Evolutionary conservation across 305 asterid genomes (phyloP).

Genomic region (Solanum aculeatissimum): DNA sequence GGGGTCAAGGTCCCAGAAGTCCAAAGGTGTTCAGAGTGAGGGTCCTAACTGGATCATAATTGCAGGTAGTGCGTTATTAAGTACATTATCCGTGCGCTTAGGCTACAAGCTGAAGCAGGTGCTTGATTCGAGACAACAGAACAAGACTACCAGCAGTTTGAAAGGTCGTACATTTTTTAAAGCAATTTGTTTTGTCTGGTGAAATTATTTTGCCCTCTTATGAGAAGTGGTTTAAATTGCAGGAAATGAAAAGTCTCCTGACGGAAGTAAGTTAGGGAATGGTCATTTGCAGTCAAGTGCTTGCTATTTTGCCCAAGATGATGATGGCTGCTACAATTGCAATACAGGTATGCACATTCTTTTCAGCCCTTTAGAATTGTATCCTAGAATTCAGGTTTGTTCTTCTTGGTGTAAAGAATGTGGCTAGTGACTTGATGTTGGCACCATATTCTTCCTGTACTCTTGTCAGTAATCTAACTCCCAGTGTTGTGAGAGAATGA

Average conservation of each 20-base stretch:
- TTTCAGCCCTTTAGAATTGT: not conserved
- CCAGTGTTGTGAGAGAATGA: not conserved
- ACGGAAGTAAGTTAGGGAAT: slow-evolving; percentile 37
- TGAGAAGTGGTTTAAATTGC: slow-evolving; percentile 23
- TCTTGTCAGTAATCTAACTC: not conserved
- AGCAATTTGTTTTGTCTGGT: not conserved
- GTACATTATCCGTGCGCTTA: slow-evolving; percentile 71
- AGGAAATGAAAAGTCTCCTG: slow-evolving; percentile 45
- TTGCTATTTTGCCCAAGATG: slow-evolving; percentile 47
- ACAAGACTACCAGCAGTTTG: slow-evolving; percentile 22
- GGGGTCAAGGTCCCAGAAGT: slow-evolving; percentile 28
- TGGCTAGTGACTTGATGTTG: not conserved
- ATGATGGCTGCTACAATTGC: slow-evolving; percentile 43
- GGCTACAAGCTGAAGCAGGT: slow-evolving; percentile 83
- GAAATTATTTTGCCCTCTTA: not conserved
- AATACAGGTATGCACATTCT: slow-evolving; percentile 26
- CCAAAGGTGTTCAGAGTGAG: slow-evolving; percentile 42
- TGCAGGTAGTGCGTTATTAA: slow-evolving; percentile 78
- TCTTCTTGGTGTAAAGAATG: not conserved
- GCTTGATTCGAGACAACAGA: slow-evolving; percentile 48
- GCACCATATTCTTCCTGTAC: not conserved
- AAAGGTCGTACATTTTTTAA: slow-evolving; percentile 32
- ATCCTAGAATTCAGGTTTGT: not conserved
- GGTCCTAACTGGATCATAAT: slow-evolving; percentile 83
- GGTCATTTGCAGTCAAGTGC: slow-evolving; percentile 45